These are phyloP conservation scores for Dichomitus squalens DNA, from an alignment of 1,284 basidiomycete species.

Conservation along the genomic window DNA sequence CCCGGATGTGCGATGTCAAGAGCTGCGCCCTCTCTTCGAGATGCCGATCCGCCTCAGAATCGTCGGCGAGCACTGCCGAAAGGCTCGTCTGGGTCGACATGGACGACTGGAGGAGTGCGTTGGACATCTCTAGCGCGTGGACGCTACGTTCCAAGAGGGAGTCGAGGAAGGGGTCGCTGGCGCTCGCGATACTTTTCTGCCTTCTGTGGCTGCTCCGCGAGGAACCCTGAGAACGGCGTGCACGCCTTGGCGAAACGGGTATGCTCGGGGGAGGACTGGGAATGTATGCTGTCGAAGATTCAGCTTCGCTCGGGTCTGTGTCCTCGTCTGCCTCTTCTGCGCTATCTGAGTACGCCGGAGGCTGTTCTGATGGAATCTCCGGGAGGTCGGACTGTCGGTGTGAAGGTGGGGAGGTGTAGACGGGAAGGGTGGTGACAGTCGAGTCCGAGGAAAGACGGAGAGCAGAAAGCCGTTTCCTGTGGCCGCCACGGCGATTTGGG, in stretches of 20 bases:
- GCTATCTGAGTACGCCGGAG: constrained; percentile 75
- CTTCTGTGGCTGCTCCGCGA: constrained; percentile 15
- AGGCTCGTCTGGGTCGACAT: constrained; percentile 68
- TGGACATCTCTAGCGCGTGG: constrained; percentile 81
- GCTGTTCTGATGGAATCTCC: constrained; percentile 53
- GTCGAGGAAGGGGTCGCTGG: constrained; percentile 58
- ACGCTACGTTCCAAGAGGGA: constrained; percentile 78
- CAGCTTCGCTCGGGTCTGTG: constrained; percentile 41
- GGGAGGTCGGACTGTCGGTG: constrained; percentile 29
- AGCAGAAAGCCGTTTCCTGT: constrained; percentile 58
- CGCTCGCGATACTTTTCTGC: constrained; percentile 17
- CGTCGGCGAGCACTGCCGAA: constrained; percentile 46
- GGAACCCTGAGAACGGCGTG: constrained; percentile 20
- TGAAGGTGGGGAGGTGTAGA: constrained; percentile 53
- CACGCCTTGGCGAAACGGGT: constrained; percentile 25
- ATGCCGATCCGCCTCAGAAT: constrained; percentile 40
- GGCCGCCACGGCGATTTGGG: constrained; percentile 31
- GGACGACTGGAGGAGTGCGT: constrained; percentile 70
- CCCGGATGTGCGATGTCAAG: constrained; percentile 52
- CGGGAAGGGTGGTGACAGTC: constrained; percentile 59
- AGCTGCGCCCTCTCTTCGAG: constrained; percentile 49
- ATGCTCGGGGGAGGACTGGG: constrained; percentile 25
- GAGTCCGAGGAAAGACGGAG: constrained; percentile 71
- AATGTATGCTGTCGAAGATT: constrained; percentile 24
- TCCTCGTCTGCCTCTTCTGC: constrained; percentile 78